Base-by-base conservation (phyloP, 306 rosid species). In the Vachellia collinsii region DNA sequence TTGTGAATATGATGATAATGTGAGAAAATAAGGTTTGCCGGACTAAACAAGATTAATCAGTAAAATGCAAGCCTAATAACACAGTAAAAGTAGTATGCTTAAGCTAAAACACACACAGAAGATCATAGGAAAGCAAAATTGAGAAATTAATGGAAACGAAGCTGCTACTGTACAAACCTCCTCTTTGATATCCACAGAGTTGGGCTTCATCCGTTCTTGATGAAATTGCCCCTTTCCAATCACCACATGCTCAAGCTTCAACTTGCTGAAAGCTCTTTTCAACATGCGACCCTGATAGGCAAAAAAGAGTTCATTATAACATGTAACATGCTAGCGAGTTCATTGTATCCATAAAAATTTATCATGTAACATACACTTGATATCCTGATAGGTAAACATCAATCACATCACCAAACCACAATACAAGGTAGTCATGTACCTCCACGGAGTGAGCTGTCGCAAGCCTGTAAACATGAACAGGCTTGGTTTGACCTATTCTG, bases 401-500 rank as follows among this genome's bases (percentile, higher is more conserved):
- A 77, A 29, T 43, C 20, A 61, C 58, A 22, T 10, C 8, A 23
- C 16, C 7, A 61, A 74, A 16, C 59, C 25, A 74, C 50, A 23
- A 46, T 68, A 44, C 9, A 74, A 70, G 8, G 79, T 19, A 37
- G 59, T 67, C 39, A 61, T 56, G 47, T 85, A 93, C 99, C 94
- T 96, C 99, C 0, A 93, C 77, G 39, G 99, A 96, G 71, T 93
- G 99, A 38, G 99, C 98, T 11, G 99, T 96, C 37, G 97, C 88
- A 73, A 96, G 97, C 87, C 98, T 88, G 85, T 96, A 96, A 70
- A 96, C 98, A 84, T 96, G 99, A 75, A 96, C 99, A 56, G 99
- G 99, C 79, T 92, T 96, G 7, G 97, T 89, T 88, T 96, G 99
- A 75, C 98, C 98, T 19, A 93, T 96, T 80, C 97, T 90, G 72